Evolutionary conservation across 2,329 filamentous ascomycete genomes (phyloP).

Genomic region (Harringtonia lauricola): DNA sequence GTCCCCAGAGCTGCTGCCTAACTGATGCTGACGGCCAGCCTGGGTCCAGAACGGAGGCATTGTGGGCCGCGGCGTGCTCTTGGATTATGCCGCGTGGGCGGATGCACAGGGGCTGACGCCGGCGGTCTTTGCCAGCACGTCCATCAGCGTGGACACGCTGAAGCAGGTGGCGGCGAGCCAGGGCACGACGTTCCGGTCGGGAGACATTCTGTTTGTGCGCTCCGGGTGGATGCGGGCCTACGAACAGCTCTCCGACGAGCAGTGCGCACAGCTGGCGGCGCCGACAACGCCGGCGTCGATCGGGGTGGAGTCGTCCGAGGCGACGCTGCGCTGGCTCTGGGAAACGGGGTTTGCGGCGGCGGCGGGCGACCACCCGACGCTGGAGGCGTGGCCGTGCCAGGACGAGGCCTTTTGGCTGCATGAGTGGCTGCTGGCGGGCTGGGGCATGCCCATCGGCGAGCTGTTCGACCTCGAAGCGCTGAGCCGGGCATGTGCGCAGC

Average conservation of each 20-base stretch:
- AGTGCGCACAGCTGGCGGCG: constrained; percentile 12
- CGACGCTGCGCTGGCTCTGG: constrained; percentile 47
- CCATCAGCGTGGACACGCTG: constrained; percentile 31
- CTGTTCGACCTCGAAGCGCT: constrained; percentile 31
- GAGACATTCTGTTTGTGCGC: constrained; percentile 46
- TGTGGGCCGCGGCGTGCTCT: constrained; percentile 35
- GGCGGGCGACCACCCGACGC: constrained; percentile 41
- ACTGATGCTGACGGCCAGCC: constrained; percentile 12
- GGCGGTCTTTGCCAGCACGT: constrained; percentile 25
- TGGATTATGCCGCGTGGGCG: constrained; percentile 40
- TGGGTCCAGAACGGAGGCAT: constrained; percentile 32
- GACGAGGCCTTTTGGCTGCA: constrained; percentile 10
- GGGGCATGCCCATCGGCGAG: constrained; percentile 24
- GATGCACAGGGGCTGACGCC: constrained; percentile 17
- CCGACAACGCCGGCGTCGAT: constrained; percentile 19
- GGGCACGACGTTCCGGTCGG: constrained; percentile 28
- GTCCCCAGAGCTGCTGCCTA: constrained; percentile 11
- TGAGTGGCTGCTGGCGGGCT: constrained; percentile 10
- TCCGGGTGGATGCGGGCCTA: constrained; percentile 38
- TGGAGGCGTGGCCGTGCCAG: constrained; percentile 28
- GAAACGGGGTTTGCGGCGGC: constrained; percentile 41
- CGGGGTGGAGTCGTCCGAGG: constrained; percentile 36
- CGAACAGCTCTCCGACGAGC: background rate
- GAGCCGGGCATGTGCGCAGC: constrained; percentile 14
- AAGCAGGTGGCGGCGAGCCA: constrained; percentile 31